Conservation (phyloP, 2,329 filamentous ascomycete species). For the Coniosporium tulheliwenetii region DNA sequence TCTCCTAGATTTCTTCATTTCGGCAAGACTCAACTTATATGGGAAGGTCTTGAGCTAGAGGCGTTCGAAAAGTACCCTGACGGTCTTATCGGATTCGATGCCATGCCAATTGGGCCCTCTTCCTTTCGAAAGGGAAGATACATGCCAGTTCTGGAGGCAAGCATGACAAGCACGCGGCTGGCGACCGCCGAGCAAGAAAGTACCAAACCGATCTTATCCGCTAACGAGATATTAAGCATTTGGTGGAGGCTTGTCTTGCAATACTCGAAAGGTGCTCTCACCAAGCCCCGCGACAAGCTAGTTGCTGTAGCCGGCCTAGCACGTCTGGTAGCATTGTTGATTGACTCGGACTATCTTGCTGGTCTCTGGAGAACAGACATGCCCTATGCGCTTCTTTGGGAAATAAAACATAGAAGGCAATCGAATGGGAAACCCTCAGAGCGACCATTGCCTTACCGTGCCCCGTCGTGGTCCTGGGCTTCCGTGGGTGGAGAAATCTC, state of each 20-base stretch:
- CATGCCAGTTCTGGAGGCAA: too few species aligned
- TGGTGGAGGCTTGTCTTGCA: not conserved
- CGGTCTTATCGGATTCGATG: not conserved
- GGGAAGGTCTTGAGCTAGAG: constrained; percentile 3
- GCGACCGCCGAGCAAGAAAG: too few species aligned
- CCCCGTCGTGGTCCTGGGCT: not conserved
- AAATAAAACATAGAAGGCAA: not conserved
- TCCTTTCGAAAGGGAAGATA: too few species aligned
- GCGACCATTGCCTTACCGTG: not conserved
- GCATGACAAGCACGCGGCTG: too few species aligned
- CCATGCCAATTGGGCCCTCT: too few species aligned
- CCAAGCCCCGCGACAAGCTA: not conserved
- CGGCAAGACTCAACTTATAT: constrained; percentile 3
- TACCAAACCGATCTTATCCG: too few species aligned
- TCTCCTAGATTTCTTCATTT: constrained; percentile 4
- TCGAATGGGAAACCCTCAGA: not conserved
- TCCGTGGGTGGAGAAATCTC: not conserved
- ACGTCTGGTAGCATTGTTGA: not conserved
- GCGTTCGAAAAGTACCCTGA: constrained; percentile 1
- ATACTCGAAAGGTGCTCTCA: not conserved
- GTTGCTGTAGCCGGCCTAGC: not conserved
- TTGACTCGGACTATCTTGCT: not conserved
- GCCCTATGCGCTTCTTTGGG: not conserved
- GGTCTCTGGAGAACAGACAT: not conserved
- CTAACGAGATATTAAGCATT: too few species aligned